phyloP scores from a whole-genome alignment of 1,284 basidiomycete genomes.

The Leccinum pachyderme region DNA sequence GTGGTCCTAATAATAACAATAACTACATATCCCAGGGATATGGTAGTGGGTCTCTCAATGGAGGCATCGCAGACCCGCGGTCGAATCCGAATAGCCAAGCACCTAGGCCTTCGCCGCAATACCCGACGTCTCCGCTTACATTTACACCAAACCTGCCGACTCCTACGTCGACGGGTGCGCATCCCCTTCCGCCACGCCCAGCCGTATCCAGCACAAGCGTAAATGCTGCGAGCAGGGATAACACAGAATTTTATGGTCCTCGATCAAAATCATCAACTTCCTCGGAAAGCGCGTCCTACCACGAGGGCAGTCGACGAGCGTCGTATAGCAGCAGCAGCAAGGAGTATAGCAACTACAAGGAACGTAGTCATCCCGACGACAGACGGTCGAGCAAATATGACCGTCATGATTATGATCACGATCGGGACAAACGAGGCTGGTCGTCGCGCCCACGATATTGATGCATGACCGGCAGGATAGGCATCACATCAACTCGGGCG shows the following conservation, averaged over 20 bases:
- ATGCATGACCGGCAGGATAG: background rate
- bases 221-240: constrained; percentile 6
- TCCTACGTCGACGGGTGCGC: background rate
- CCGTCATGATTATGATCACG: constrained; percentile 7
- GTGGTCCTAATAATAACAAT: background rate
- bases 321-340: constrained; percentile 6
- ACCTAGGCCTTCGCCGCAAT: background rate
- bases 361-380: constrained; percentile 18
- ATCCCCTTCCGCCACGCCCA: constrained; percentile 24
- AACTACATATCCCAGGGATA: constrained; percentile 1
- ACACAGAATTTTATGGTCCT: constrained; percentile 20
- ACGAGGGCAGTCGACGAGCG: constrained; percentile 20
- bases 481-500: background rate
- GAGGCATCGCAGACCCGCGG: background rate
- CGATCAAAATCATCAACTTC: constrained; percentile 22
- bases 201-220: fast-evolving
- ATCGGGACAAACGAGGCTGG: constrained; percentile 10
- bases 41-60: constrained; percentile 5
- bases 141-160: background rate
- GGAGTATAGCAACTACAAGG: background rate
- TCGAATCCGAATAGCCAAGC: constrained; percentile 2
- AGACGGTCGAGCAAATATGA: constrained; percentile 11
- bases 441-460: constrained; percentile 7
- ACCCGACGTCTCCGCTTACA: background rate
- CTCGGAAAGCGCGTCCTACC: constrained; percentile 9